Evolutionary conservation across 1,284 basidiomycete species (phyloP).

Genomic region (Puccinia horiana): DNA sequence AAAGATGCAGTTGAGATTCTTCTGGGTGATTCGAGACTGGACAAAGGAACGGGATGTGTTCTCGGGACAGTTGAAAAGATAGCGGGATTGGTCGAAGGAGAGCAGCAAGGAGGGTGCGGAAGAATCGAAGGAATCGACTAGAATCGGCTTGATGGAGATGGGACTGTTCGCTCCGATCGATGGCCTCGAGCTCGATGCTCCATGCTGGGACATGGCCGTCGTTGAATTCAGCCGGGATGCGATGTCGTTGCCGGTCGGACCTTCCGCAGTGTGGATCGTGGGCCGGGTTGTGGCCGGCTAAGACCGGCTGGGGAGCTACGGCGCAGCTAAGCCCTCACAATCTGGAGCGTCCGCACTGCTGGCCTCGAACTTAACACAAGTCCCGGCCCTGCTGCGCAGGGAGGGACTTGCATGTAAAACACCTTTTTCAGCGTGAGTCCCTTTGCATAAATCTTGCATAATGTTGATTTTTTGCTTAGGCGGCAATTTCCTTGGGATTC

Average conservation of each 20-base stretch:
- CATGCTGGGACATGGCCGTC: neutral
- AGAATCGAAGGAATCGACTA: slow-evolving; percentile 32
- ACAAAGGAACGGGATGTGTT: slow-evolving; percentile 44
- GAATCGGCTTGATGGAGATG: slow-evolving; percentile 29
- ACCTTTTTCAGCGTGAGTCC: too few species aligned
- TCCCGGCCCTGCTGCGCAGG: too few species aligned
- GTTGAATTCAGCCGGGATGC: neutral
- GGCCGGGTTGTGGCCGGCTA: too few species aligned
- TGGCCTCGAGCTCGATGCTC: neutral
- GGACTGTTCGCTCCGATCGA: slow-evolving; percentile 38
- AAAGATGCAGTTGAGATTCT: slow-evolving; percentile 36
- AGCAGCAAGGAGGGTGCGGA: slow-evolving; percentile 34
- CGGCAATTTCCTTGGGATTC: too few species aligned
- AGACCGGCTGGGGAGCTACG: too few species aligned
- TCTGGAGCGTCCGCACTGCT: too few species aligned
- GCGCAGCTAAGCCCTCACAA: too few species aligned
- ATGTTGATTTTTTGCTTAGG: too few species aligned
- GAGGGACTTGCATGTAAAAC: too few species aligned
- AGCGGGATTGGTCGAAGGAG: slow-evolving; percentile 40
- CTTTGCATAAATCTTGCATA: too few species aligned
- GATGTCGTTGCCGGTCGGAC: neutral
- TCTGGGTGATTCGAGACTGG: slow-evolving; percentile 30
- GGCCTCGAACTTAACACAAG: too few species aligned
- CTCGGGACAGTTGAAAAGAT: slow-evolving; percentile 48
- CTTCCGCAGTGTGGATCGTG: neutral